Evolutionary conservation across 352 stramenopile genomes (phyloP), one percentile per base, ranked within the genome.

Genomic region (Globisporangium paroecandrum): DNA sequence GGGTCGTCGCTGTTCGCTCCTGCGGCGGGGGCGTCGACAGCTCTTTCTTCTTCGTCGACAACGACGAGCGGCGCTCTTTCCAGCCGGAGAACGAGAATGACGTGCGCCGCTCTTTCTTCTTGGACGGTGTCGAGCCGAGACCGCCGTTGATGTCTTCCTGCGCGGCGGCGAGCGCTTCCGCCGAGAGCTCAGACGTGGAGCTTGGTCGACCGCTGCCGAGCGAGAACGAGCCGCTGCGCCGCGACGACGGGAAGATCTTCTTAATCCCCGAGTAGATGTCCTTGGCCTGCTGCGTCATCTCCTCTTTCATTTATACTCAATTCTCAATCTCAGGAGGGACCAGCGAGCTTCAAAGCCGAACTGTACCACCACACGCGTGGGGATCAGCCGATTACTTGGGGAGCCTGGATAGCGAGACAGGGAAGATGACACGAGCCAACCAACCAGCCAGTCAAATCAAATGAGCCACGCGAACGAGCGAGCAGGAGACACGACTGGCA

Each of bases 221-320:
- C 43, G 79, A 87, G 72, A 90, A 90, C 24, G 77, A 85, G 55
- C 76, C 76, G 58, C 73, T 83, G 64, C 83, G 78, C 15, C 72
- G 74, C 27, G 75, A 76, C 27, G 77, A 71, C 32, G 83, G 79
- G 69, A 86, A 85, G 70, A 90, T 85, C 80, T 92, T 92, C 76
- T 92, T 92, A 65, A 92, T 86, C 22, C 83, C 83, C 63, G 83
- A 83, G 68, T 89, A 88, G 9, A 92, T 82, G 70, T 92, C 83
- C 69, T 92, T 92, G 69, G 83, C 83, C 65, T 89, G 79, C 61
- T 92, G 81, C 41, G 78, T 78, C 82, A 92, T 91, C 34, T 69
- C 63, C 54, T 69, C 55, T 38, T 69, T 68, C 63, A 68, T 68
- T 13, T 58, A 36, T 58, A 24, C 53, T 32, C 24, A 18, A 4